Conservation (phyloP, 2,329 filamentous ascomycete species). For the Cladosporium sp. region DNA sequence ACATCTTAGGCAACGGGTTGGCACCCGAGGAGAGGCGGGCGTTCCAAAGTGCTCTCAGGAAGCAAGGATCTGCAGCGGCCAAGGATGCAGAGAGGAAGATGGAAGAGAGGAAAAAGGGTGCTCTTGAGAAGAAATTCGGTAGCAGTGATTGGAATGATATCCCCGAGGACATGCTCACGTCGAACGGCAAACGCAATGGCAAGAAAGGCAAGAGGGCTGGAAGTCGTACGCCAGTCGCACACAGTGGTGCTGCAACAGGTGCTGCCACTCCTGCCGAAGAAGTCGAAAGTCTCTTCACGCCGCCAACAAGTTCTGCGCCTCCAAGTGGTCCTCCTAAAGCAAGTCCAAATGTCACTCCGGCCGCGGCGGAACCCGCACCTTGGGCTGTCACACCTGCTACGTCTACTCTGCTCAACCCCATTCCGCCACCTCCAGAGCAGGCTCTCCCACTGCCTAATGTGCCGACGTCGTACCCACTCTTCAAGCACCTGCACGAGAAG, state of each 20-base stretch:
- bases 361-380: conserved; percentile 17
- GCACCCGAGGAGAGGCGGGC: conserved; percentile 54
- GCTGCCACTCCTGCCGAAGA: conserved; percentile 18
- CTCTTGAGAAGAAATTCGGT: conserved; percentile 46
- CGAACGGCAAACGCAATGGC: conserved; percentile 16
- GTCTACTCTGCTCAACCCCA: conserved; percentile 39
- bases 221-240: conserved; percentile 7
- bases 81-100: conserved; percentile 44
- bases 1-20: conserved; percentile 49
- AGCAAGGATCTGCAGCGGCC: conserved; percentile 52
- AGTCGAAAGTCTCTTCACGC: conserved; percentile 27
- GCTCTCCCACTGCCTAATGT: conserved; percentile 32
- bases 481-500: conserved; percentile 69
- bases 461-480: conserved; percentile 66
- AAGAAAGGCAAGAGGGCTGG: conserved; percentile 17
- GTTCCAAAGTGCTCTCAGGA: conserved; percentile 56
- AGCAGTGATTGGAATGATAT: conserved; percentile 32
- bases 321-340: conserved; percentile 1
- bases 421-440: conserved; percentile 10
- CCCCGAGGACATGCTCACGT: conserved; percentile 31
- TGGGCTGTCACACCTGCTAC: conserved; percentile 47
- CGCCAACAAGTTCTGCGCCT: conserved; percentile 19
- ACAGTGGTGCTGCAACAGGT: conserved; percentile 11
- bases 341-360: conserved; percentile 12
- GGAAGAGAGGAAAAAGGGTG: conserved; percentile 47